Percentiles rank a stretch among this genome's conserved stretches.
These are phyloP conservation scores for Hypomontagnella monticulosa DNA, from an alignment of 495 filamentous ascomycete species.

Conservation along the genomic window DNA sequence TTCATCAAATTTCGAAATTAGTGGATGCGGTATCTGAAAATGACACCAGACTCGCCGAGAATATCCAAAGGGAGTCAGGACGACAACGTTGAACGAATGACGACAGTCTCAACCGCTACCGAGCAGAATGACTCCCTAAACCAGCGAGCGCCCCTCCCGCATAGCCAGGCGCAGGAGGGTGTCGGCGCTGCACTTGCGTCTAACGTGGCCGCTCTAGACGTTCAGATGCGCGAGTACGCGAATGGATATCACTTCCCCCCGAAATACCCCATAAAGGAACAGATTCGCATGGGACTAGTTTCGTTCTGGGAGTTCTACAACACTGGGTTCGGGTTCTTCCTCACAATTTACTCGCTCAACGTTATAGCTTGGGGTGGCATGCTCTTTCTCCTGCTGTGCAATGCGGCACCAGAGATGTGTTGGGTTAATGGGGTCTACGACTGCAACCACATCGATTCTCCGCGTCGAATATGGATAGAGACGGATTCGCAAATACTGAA, in stretches of 20 bases:
- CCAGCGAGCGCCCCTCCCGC: conserved; percentile 24
- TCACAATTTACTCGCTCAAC: conserved; percentile 81
- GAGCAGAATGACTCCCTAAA: conserved; percentile 33
- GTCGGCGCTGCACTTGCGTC: conserved; percentile 27
- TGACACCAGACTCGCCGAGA: conserved; percentile 35
- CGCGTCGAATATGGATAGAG: conserved; percentile 83
- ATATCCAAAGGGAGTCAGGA: conserved; percentile 30
- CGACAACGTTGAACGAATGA: conserved; percentile 33
- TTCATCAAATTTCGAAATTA: conserved; percentile 6
- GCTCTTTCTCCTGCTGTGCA: conserved; percentile 83
- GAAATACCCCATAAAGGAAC: conserved; percentile 69
- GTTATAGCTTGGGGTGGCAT: conserved; percentile 90
- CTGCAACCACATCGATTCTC: conserved; percentile 78
- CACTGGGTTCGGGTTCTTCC: conserved; percentile 76
- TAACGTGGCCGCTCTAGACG: conserved; percentile 17
- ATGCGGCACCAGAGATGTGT: conserved; percentile 83
- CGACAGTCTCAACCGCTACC: conserved; percentile 36
- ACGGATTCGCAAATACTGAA: conserved; percentile 86
- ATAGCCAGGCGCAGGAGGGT: conserved; percentile 17
- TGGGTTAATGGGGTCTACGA: conserved; percentile 55
- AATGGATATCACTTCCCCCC: conserved; percentile 79
- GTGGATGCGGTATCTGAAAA: conserved; percentile 23
- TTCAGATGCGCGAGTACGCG: conserved; percentile 42
- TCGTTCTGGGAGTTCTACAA: conserved; percentile 64
- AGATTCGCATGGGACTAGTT: conserved; percentile 62